Conservation (phyloP, 805 yeast species). For the Starmerella riodocensis region DNA sequence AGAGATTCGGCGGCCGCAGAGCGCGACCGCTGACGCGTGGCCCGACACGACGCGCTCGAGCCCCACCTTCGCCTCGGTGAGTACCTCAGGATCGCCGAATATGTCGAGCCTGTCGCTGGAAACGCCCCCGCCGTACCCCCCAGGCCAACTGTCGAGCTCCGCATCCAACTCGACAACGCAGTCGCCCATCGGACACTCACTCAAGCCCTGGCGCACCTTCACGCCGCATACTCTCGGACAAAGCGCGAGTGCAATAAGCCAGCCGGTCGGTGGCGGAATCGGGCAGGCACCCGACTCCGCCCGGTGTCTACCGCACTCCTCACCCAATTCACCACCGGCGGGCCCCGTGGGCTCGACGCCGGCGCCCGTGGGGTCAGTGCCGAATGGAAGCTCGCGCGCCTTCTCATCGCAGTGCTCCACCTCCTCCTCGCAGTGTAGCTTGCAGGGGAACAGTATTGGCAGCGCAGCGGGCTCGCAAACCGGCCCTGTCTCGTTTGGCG, state of each 20-base stretch:
- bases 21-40: conserved; percentile 19
- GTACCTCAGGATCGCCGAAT: conserved; percentile 5
- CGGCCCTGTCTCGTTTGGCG: too few species aligned
- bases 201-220: conserved; percentile 17
- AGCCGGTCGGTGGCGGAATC: conserved; percentile 8
- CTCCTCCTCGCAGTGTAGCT: too few species aligned
- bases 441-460: too few species aligned
- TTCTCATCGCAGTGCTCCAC: too few species aligned
- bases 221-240: conserved; percentile 15
- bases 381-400: too few species aligned
- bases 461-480: too few species aligned
- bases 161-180: background rate
- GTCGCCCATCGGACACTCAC: conserved; percentile 13
- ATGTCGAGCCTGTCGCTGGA: conserved; percentile 6
- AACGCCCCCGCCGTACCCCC: conserved; percentile 2
- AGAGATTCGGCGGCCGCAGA: conserved; percentile 15
- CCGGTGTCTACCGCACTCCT: background rate
- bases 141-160: background rate
- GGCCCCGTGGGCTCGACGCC: background rate
- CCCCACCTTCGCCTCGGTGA: conserved; percentile 5
- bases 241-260: too few species aligned
- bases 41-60: conserved; percentile 10
- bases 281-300: conserved; percentile 16
- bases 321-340: background rate
- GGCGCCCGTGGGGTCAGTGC: background rate